phyloP scores from a whole-genome alignment of 192 early-diverging fungal genomes.

The Coemansia javaensis region DNA sequence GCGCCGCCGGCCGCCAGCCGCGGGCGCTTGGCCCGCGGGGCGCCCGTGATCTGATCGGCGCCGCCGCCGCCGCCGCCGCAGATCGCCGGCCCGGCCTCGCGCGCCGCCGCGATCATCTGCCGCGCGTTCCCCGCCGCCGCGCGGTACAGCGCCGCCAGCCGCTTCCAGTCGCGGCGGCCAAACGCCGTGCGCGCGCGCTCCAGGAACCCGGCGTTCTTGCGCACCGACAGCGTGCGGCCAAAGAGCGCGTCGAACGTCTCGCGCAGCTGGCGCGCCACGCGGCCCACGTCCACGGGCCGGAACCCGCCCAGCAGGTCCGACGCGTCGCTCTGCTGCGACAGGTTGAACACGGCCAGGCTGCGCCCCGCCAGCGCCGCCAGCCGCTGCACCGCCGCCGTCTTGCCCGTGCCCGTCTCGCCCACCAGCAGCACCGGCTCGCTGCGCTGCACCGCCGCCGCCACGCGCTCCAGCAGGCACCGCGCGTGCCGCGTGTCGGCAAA shows the following conservation, averaged over 20 bases:
- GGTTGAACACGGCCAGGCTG: constrained; percentile 85
- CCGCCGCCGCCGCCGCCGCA: too few species aligned
- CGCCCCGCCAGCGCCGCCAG: constrained; percentile 72
- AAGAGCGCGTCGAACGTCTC: constrained; percentile 86
- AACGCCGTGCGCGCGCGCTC: constrained; percentile 71
- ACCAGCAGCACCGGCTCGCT: constrained; percentile 85
- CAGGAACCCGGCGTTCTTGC: constrained; percentile 81
- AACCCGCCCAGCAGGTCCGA: constrained; percentile 95
- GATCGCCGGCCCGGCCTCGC: constrained; percentile 9
- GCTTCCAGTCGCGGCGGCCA: constrained; percentile 76
- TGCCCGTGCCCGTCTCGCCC: constrained; percentile 97
- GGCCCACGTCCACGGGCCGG: constrained; percentile 85
- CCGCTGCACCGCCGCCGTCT: constrained; percentile 93
- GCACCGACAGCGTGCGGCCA: constrained; percentile 77
- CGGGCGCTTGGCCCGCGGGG: constrained; percentile 1
- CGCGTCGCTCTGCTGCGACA: constrained; percentile 93
- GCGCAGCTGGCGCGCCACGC: constrained; percentile 72
- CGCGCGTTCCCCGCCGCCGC: constrained; percentile 52
- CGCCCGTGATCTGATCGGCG: constrained; percentile 4
- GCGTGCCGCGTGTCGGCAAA: constrained; percentile 90
- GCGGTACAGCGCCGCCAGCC: constrained; percentile 67
- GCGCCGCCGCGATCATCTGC: constrained; percentile 11
- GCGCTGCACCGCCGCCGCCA: constrained; percentile 75
- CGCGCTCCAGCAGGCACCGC: constrained; percentile 73
- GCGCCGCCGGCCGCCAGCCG: constrained; percentile 7